Evolutionary conservation across 495 filamentous ascomycete genomes (phyloP), one percentile per base, ranked within the genome.

Genomic region (Trichoderma erinaceum): DNA sequence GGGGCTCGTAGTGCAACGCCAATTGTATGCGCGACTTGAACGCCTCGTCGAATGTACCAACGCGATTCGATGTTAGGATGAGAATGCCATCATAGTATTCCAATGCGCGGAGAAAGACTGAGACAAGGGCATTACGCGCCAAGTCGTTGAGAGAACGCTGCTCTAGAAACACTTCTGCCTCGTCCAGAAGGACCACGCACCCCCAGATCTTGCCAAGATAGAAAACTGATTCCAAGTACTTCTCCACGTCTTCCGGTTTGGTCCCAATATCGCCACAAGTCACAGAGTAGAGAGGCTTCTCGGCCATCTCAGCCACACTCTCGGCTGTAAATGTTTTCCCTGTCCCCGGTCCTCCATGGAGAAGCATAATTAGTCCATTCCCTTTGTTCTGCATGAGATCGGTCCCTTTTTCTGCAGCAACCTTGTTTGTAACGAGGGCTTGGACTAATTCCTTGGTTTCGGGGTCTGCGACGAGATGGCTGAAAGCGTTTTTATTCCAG

Each of bases 241-340:
- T 69, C 50, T 87, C 84, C 7, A 86, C 78, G 0, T 69, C 70
- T 0, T 72, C 72, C 0, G 81, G 75, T n/a, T 78, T 72, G 3
- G 76, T 84, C 0, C 84, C 83, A 0, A 87, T 75, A 50, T 87
- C 84, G 3, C 84, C 84, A 13, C 79, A 81, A 15, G 80, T 83
- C 4, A 88, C 79, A 0, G 74, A 67, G 67, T 82, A 85, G 0
- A 88, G 75, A 3, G 85, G 83, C 41, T 77, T 79, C 41, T 80
- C 65, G 4, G 79, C 77, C n/a, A 79, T 68, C 69, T 85, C 82
- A 0, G 85, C 83, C 2, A 86, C 78, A 41, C 74, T 74, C 27
- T 79, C 78, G 1, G 83, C 83, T 0, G 84, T 87, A 0, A 82
- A 69, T 1, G 85, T 86, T 68, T 88, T 86, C 0, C 84, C 84